A percentile compares a stretch with the other conserved stretches of the same genome.
These are phyloP conservation scores for Fusarium illudens DNA, from an alignment of 2,329 filamentous ascomycete genomes.

Conservation along the genomic window DNA sequence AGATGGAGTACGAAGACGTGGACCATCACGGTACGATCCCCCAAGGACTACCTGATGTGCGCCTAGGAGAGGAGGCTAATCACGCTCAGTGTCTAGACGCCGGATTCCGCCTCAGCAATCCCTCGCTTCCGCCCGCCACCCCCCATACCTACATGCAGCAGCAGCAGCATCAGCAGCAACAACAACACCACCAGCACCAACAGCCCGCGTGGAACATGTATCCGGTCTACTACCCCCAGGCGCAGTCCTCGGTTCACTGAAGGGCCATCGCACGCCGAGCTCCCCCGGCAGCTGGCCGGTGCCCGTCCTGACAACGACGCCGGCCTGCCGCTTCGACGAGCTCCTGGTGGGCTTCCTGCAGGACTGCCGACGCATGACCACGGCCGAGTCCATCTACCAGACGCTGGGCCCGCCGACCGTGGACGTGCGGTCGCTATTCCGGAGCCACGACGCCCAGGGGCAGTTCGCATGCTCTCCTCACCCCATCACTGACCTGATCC, in stretches of 20 bases:
- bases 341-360: slow-evolving; percentile 49
- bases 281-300: slow-evolving; percentile 43
- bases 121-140: slow-evolving; percentile 31
- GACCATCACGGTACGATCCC: slow-evolving; percentile 43
- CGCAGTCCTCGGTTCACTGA: slow-evolving; percentile 47
- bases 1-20: slow-evolving; percentile 53
- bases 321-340: slow-evolving; percentile 47
- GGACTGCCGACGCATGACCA: slow-evolving; percentile 47
- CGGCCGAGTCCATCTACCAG: slow-evolving; percentile 38
- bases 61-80: slow-evolving; percentile 39
- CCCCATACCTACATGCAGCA: slow-evolving; percentile 40
- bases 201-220: slow-evolving; percentile 47
- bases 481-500: slow-evolving; percentile 44
- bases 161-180: not conserved
- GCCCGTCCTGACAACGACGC: slow-evolving; percentile 43
- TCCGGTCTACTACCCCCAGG: slow-evolving; percentile 47
- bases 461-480: slow-evolving; percentile 40
- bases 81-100: slow-evolving; percentile 42
- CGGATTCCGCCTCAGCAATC: slow-evolving; percentile 46
- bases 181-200: slow-evolving; percentile 27
- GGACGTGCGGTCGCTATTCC: slow-evolving; percentile 47
- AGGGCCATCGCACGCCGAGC: slow-evolving; percentile 30
- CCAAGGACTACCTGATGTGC: not conserved
- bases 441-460: slow-evolving; percentile 35
- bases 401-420: slow-evolving; percentile 47